Evolutionary conservation across 768 basidiomycete species (phyloP).

Genomic region (Flagelloscypha sp.): DNA sequence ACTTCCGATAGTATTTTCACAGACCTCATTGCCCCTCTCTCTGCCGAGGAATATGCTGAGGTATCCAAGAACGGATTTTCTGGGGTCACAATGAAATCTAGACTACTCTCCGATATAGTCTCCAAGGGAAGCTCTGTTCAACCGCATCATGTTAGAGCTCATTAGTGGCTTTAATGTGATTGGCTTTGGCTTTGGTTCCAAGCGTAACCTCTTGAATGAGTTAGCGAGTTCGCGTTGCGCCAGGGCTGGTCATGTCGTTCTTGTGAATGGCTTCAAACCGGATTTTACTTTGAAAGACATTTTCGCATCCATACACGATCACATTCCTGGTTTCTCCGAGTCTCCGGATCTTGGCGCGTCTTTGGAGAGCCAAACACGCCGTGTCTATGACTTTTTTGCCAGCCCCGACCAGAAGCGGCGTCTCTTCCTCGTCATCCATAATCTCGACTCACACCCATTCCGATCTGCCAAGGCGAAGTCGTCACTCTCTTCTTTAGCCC

Average conservation of each 20-base stretch:
- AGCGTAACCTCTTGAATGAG: constrained; percentile 64
- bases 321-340: constrained; percentile 32
- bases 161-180: constrained; percentile 80
- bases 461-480: constrained; percentile 57
- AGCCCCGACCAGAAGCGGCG: constrained; percentile 27
- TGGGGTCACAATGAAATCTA: constrained; percentile 21
- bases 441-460: constrained; percentile 72
- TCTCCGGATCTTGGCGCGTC: constrained; percentile 29
- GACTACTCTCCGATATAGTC: constrained; percentile 21
- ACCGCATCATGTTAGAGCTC: constrained; percentile 63
- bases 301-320: constrained; percentile 46
- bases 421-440: constrained; percentile 81
- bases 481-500: constrained; percentile 63
- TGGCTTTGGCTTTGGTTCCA: constrained; percentile 87
- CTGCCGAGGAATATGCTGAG: constrained; percentile 49
- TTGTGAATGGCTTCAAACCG: constrained; percentile 74
- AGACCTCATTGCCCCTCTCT: constrained; percentile 59
- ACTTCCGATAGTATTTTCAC: constrained; percentile 83
- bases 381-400: constrained; percentile 59
- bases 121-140: constrained; percentile 35
- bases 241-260: constrained; percentile 59
- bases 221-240: constrained; percentile 56
- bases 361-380: constrained; percentile 54
- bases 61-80: constrained; percentile 15
- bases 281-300: constrained; percentile 62